phyloP scores from a whole-genome alignment of 1,284 basidiomycete genomes.

The Papiliotrema nemorosa region DNA sequence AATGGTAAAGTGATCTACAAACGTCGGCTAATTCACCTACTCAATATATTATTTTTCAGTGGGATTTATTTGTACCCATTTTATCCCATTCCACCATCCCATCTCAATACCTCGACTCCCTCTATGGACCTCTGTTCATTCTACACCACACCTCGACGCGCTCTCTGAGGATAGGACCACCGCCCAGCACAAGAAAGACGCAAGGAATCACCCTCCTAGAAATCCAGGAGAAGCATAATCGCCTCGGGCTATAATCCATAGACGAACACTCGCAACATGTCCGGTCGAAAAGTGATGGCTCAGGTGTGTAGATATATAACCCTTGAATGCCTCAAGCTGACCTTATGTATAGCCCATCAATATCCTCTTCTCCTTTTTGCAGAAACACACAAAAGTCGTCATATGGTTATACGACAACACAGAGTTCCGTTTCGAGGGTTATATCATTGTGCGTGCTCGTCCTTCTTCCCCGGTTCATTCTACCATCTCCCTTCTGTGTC shows the following conservation, averaged over 20 bases:
- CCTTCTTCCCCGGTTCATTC: neutral
- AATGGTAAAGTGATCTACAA: neutral
- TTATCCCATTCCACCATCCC: neutral
- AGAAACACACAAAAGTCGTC: slow-evolving; percentile 73
- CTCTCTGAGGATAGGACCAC: too few relatives aligned
- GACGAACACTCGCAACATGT: slow-evolving; percentile 62
- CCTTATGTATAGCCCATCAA: slow-evolving; percentile 61
- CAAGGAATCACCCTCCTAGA: too few relatives aligned
- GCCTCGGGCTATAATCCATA: slow-evolving; percentile 20
- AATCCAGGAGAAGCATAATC: too few relatives aligned
- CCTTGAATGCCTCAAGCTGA: neutral
- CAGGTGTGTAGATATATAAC: slow-evolving; percentile 72
- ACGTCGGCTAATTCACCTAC: too few relatives aligned
- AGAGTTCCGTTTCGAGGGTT: slow-evolving; percentile 94
- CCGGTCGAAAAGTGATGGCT: slow-evolving; percentile 92
- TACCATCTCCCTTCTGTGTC: neutral
- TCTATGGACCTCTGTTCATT: too few relatives aligned
- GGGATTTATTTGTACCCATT: neutral
- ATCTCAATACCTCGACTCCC: neutral
- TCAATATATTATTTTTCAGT: too few relatives aligned
- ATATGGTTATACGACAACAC: slow-evolving; percentile 98
- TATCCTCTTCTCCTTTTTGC: slow-evolving; percentile 98
- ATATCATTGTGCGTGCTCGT: slow-evolving; percentile 68
- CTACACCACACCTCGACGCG: too few relatives aligned
- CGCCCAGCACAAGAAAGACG: too few relatives aligned